Conservation (phyloP, 176 grass and related monocot genomes). For the Guadua angustifolia region DNA sequence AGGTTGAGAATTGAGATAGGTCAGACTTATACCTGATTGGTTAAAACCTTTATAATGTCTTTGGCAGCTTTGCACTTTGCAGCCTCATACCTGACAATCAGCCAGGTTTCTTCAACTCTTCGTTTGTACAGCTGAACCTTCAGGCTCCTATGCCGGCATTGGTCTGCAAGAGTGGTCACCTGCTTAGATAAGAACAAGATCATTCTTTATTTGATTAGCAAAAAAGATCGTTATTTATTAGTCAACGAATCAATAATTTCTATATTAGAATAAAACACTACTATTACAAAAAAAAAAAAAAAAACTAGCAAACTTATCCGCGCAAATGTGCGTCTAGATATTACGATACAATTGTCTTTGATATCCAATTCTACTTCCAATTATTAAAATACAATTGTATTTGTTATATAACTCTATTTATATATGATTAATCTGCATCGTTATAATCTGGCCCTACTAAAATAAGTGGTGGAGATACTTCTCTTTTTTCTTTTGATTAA, state of each 20-base stretch:
- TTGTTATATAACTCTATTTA: no score
- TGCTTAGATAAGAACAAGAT: constrained; percentile 45
- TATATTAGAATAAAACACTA: neutral
- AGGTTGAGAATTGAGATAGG: neutral
- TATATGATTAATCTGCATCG: no score
- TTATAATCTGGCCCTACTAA: no score
- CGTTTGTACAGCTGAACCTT: constrained; percentile 78
- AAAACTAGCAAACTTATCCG: neutral
- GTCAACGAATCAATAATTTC: neutral
- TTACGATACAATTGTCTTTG: no score
- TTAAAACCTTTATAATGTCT: constrained; percentile 81
- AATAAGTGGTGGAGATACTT: no score
- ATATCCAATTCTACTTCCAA: no score
- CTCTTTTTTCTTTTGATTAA: no score
- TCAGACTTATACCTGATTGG: constrained; percentile 70
- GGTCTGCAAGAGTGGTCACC: constrained; percentile 66
- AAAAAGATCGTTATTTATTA: neutral
- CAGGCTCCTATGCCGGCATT: constrained; percentile 76
- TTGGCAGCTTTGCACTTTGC: constrained; percentile 88
- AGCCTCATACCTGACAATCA: constrained; percentile 70
- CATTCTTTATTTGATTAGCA: neutral
- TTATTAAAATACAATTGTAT: no score
- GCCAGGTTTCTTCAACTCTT: constrained; percentile 88
- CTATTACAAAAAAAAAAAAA: neutral
- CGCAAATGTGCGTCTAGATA: no score